phyloP scores from a whole-genome alignment of 2,329 filamentous ascomycete genomes.

The Fusarium luffae region DNA sequence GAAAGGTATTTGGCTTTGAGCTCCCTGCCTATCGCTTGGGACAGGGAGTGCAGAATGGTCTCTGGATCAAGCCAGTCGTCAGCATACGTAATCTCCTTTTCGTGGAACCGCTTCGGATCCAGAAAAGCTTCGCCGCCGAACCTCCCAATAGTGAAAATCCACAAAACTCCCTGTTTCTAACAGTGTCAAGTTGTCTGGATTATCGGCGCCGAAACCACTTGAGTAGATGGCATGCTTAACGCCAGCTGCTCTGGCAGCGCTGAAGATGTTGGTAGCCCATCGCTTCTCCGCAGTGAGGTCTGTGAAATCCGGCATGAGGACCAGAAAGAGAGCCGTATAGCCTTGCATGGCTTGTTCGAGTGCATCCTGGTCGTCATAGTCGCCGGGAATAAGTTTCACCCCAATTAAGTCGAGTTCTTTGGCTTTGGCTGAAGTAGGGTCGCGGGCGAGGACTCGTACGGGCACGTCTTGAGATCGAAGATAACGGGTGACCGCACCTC shows the following conservation, averaged over 20 bases:
- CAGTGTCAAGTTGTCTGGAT: conserved; percentile 45
- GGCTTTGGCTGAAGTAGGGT: conserved; percentile 46
- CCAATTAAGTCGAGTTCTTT: conserved; percentile 47
- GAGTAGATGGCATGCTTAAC: conserved; percentile 54
- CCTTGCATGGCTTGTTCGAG: conserved; percentile 47
- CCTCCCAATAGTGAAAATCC: conserved; percentile 57
- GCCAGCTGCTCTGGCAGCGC: conserved; percentile 53
- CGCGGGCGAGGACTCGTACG: conserved; percentile 51
- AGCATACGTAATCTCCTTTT: conserved; percentile 54
- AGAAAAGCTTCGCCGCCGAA: conserved; percentile 58
- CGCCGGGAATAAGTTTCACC: conserved; percentile 49
- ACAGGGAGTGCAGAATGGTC: conserved; percentile 53
- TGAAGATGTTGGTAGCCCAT: conserved; percentile 48
- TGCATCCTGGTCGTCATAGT: conserved; percentile 49
- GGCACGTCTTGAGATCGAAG: conserved; percentile 48
- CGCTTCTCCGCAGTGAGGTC: conserved; percentile 47
- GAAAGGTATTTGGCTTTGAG: conserved; percentile 54
- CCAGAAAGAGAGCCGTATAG: conserved; percentile 50
- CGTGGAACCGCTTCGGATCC: conserved; percentile 54
- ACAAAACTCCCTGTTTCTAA: conserved; percentile 45
- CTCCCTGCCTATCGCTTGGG: conserved; percentile 48
- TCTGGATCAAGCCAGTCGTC: conserved; percentile 54
- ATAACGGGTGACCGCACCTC: conserved; percentile 50
- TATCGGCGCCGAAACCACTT: conserved; percentile 47
- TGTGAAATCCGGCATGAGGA: conserved; percentile 48